Evolutionary conservation across 305 asterid species (phyloP), one percentile per base, ranked within the genome.

Genomic region (Fraxinus ornus): DNA sequence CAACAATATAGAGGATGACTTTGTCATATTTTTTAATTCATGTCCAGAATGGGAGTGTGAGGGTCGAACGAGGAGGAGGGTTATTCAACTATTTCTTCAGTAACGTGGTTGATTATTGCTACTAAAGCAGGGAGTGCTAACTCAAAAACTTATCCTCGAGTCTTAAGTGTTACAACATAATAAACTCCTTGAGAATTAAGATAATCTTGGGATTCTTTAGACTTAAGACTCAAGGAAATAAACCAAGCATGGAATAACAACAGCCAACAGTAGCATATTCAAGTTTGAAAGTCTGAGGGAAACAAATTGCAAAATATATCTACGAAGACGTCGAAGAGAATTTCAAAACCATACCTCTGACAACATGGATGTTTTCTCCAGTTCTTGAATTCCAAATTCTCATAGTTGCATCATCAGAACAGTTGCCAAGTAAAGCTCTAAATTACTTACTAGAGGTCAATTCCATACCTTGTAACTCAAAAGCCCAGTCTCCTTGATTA

Each of bases 351-450:
- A 80, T 83, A 95, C 99, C 97, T 88, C 91, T 84, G 76, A 94
- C 94, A 66, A 85, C 91, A 87, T 94, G 97, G 78, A 89, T 86
- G 82, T 64, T 84, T 82, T 86, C 93, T 10, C 91, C 92, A 75
- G 88, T 91, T 82, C 26, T 87, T 9, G 99, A 97, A 81, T 90
- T 91, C 95, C 98, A 95, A 68, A 95, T 90, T 85, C 93, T 93
- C 95, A 95, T 79, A 26, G 97, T 89, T 72, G 97, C 95, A 89
- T 95, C 99, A 80, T 92, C 93, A 80, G 98, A 95, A 52, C 47
- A 36, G 44, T 37, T 7, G 44, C 32, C 71, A 5, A 62, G 30
- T 62, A 9, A 21, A 2, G 15, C 30, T 62, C 71, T 62, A 22
- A 62, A 60, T 55, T 21, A 79, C n/a, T 80, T 76, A 35, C 26